These are phyloP conservation scores for Knoxia roxburghii DNA, from an alignment of 257 asterid genomes.

Conservation along the genomic window DNA sequence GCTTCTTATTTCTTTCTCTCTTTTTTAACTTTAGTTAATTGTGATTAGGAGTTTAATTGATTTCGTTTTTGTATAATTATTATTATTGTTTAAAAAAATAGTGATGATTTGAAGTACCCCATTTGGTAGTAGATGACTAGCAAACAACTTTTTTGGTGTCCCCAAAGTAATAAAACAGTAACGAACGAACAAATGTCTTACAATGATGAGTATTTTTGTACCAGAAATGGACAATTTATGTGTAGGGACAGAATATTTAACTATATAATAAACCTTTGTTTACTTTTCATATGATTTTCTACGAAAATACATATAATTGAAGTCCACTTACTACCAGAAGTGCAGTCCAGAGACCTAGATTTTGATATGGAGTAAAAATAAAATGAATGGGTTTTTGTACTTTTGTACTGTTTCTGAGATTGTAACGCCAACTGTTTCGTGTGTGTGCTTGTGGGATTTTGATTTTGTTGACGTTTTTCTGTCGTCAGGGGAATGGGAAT, in stretches of 20 bases:
- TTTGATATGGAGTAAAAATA: not conserved
- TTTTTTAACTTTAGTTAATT: too few relatives aligned
- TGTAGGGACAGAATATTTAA: not conserved
- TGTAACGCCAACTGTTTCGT: too few relatives aligned
- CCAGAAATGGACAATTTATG: constrained; percentile 17
- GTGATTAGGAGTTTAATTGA: not conserved
- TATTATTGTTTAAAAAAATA: too few relatives aligned
- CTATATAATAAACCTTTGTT: not conserved
- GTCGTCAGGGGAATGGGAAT: constrained; percentile 73
- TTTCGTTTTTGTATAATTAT: not conserved
- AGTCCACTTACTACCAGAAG: too few relatives aligned
- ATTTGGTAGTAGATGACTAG: too few relatives aligned
- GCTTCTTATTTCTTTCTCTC: not conserved
- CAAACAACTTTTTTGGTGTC: not conserved
- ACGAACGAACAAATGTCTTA: not conserved
- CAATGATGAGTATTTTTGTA: constrained; percentile 13
- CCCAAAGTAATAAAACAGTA: constrained; percentile 11
- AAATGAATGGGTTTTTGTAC: not conserved
- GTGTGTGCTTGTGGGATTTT: not conserved
- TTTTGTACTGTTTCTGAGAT: not conserved
- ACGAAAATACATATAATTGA: too few relatives aligned
- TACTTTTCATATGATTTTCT: too few relatives aligned
- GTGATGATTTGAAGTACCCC: too few relatives aligned
- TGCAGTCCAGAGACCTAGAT: too few relatives aligned
- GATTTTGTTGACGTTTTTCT: not conserved